phyloP scores from a whole-genome alignment of 1,284 basidiomycete species.

The Peniophora sp. region DNA sequence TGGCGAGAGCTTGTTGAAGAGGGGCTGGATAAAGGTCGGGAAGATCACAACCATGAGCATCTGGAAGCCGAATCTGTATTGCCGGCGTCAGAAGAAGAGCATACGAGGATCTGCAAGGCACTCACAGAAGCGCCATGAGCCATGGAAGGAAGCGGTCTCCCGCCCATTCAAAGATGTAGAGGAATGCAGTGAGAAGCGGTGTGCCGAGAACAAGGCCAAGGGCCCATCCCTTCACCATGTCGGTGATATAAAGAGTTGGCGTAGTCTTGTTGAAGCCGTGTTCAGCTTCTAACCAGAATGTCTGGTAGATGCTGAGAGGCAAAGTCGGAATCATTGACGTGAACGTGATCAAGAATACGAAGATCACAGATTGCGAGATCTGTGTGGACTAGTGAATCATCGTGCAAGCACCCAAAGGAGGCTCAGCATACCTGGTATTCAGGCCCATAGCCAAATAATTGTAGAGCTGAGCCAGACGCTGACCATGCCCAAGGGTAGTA shows the following conservation, averaged over 20 bases:
- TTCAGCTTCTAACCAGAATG: conserved; percentile 91
- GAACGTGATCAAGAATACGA: conserved; percentile 62
- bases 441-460: conserved; percentile 49
- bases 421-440: conserved; percentile 53
- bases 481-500: conserved; percentile 75
- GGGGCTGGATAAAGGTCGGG: conserved; percentile 87
- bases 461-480: conserved; percentile 42
- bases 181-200: conserved; percentile 82
- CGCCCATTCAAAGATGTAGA: conserved; percentile 89
- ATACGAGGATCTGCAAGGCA: conserved; percentile 6
- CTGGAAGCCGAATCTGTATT: conserved; percentile 71
- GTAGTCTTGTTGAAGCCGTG: conserved; percentile 98
- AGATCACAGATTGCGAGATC: conserved; percentile 83
- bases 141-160: conserved; percentile 85
- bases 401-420: conserved; percentile 3
- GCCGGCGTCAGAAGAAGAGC: neutral
- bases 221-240: conserved; percentile 75
- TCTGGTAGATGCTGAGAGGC: conserved; percentile 77
- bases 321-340: conserved; percentile 63
- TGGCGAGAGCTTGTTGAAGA: conserved; percentile 96
- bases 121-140: conserved; percentile 80
- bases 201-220: conserved; percentile 74
- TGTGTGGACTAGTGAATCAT: conserved; percentile 19
- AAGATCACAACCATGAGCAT: conserved; percentile 80
- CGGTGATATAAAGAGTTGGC: conserved; percentile 62